phyloP scores from a whole-genome alignment of 305 asterid species.

The Fraxinus albicans region DNA sequence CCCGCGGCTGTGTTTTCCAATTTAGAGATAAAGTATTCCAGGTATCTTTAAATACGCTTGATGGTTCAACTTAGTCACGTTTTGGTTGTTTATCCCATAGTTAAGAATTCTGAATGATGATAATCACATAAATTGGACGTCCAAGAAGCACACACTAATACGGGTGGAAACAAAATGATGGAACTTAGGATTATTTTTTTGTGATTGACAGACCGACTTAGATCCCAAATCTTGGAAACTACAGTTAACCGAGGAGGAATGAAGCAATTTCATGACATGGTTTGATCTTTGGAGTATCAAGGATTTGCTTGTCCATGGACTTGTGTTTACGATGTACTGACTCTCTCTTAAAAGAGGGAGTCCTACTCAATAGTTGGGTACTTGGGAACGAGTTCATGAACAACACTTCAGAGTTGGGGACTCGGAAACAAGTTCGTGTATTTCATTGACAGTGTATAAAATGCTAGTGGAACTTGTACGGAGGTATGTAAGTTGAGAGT shows the following conservation, averaged over 20 bases:
- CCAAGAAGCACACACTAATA: neutral
- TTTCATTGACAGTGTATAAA: neutral
- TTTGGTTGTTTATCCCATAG: neutral
- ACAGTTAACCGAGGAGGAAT: conserved; percentile 32
- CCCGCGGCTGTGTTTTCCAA: conserved; percentile 43
- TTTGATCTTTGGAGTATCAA: neutral
- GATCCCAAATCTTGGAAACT: conserved; percentile 46
- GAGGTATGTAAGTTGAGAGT: neutral
- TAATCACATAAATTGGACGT: neutral
- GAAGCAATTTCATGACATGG: conserved; percentile 3
- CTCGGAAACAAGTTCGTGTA: neutral
- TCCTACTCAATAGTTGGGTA: neutral
- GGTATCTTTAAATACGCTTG: conserved; percentile 23
- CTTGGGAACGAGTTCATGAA: neutral
- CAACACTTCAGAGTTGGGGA: neutral
- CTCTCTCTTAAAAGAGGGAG: neutral
- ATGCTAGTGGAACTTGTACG: neutral
- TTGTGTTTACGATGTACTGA: neutral
- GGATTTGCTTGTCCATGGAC: neutral
- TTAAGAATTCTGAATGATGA: neutral
- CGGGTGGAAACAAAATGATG: neutral
- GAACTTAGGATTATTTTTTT: neutral
- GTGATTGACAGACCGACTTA: conserved; percentile 36
- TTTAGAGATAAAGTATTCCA: conserved; percentile 45
- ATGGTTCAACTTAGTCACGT: neutral